phyloP scores from a whole-genome alignment of 345 rosid genomes.

The Populus simonii region DNA sequence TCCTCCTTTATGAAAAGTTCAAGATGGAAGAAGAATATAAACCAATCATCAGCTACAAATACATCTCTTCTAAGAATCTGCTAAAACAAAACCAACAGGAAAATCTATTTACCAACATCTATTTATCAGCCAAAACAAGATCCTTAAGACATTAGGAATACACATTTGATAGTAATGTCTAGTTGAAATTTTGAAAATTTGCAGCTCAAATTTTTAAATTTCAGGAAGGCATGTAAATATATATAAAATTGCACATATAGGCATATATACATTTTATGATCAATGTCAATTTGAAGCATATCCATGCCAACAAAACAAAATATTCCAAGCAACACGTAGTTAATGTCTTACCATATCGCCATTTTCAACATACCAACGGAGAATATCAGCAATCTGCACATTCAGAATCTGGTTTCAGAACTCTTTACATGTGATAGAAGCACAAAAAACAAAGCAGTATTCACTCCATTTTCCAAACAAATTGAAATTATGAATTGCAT shows the following conservation, averaged over 20 bases:
- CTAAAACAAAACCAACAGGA: too few species aligned
- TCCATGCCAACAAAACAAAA: neutral
- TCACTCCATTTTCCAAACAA: too few species aligned
- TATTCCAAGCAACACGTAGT: neutral
- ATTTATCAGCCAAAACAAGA: neutral
- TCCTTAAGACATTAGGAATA: neutral
- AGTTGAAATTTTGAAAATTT: neutral
- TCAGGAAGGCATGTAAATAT: neutral
- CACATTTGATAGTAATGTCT: neutral
- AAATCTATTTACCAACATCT: too few species aligned
- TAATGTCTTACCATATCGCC: constrained; percentile 75
- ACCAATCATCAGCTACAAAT: too few species aligned
- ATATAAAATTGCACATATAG: neutral
- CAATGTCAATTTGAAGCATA: neutral
- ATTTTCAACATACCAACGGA: constrained; percentile 76
- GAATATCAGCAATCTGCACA: constrained; percentile 78
- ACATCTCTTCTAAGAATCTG: too few species aligned
- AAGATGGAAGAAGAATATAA: too few species aligned
- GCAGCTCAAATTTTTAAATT: neutral
- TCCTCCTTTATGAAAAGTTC: too few species aligned
- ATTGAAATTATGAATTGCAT: too few species aligned
- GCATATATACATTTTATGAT: neutral
- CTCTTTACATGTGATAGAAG: neutral
- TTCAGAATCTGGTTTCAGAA: constrained; percentile 1
- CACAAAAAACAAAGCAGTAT: neutral